Percentiles rank a stretch among this genome's conserved stretches.
Evolutionary conservation across 2,329 filamentous ascomycete species (phyloP).

Genomic region (Alternaria tenuissima): DNA sequence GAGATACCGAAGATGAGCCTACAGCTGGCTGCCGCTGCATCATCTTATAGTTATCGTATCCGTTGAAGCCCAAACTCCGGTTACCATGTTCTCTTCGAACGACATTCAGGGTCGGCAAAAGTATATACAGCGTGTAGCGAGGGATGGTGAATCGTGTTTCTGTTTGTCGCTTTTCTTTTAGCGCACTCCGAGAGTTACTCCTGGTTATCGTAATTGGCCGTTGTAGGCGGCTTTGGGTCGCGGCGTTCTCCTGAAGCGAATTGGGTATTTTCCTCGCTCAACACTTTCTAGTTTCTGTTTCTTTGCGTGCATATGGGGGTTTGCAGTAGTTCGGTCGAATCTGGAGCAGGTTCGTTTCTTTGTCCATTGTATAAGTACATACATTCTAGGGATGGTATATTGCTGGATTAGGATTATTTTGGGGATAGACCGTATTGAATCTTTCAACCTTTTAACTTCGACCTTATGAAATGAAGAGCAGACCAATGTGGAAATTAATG

Average conservation of each 20-base stretch:
- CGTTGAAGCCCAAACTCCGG: constrained; percentile 1
- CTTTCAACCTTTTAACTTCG: background rate
- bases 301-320: constrained; percentile 24
- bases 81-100: background rate
- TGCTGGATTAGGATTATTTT: constrained; percentile 6
- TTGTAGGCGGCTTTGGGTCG: constrained; percentile 6
- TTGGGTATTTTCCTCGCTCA: constrained; percentile 6
- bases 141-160: background rate
- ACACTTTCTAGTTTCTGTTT: constrained; percentile 12
- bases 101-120: constrained; percentile 2
- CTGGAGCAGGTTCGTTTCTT: constrained; percentile 12
- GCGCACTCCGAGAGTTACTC: background rate
- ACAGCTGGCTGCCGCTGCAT: constrained; percentile 70
- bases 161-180: background rate
- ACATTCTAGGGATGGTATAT: constrained; percentile 14
- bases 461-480: background rate
- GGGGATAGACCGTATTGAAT: constrained; percentile 20
- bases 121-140: constrained; percentile 2
- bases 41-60: constrained; percentile 59
- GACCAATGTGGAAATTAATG: background rate
- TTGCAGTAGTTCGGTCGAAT: constrained; percentile 3
- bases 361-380: constrained; percentile 24
- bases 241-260: constrained; percentile 12
- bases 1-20: constrained; percentile 64
- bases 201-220: constrained; percentile 10